phyloP scores from a whole-genome alignment of 805 yeast genomes.

The Saccharomycopsis selenospora region DNA sequence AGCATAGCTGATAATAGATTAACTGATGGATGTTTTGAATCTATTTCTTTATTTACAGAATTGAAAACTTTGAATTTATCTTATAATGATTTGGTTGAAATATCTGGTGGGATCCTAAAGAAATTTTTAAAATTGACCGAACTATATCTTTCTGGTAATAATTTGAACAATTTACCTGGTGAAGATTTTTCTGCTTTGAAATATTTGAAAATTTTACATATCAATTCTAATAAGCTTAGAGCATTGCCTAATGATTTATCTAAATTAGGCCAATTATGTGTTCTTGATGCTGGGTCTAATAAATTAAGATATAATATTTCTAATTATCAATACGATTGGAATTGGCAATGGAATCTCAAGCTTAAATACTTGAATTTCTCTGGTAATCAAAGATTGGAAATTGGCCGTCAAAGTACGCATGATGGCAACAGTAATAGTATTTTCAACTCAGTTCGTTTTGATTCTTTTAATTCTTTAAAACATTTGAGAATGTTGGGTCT shows the following conservation, averaged over 20 bases:
- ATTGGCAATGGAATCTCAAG: slow-evolving; percentile 81
- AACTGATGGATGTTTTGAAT: slow-evolving; percentile 66
- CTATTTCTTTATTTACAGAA: slow-evolving; percentile 50
- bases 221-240: slow-evolving; percentile 80
- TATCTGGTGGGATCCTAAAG: slow-evolving; percentile 65
- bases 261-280: slow-evolving; percentile 52
- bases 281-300: slow-evolving; percentile 87
- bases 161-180: slow-evolving; percentile 68
- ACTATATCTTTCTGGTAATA: slow-evolving; percentile 78
- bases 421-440: slow-evolving; percentile 41
- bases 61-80: slow-evolving; percentile 65
- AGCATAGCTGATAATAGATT: slow-evolving; percentile 79
- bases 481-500: slow-evolving; percentile 70
- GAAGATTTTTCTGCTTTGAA: slow-evolving; percentile 68
- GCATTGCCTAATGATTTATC: slow-evolving; percentile 86
- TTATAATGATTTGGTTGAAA: slow-evolving; percentile 76
- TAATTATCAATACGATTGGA: slow-evolving; percentile 96
- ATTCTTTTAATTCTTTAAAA: slow-evolving; percentile 67
- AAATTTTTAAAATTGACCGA: slow-evolving; percentile 51
- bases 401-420: slow-evolving; percentile 27
- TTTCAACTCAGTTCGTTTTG: slow-evolving; percentile 24
- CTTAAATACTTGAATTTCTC: slow-evolving; percentile 80
- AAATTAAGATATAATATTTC: slow-evolving; percentile 85
- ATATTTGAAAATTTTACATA: slow-evolving; percentile 50
- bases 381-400: slow-evolving; percentile 87